A percentile compares a stretch with the other conserved stretches of the same genome.
Conservation (phyloP, 306 rosid genomes). For the Begonia fuchsioides region DNA sequence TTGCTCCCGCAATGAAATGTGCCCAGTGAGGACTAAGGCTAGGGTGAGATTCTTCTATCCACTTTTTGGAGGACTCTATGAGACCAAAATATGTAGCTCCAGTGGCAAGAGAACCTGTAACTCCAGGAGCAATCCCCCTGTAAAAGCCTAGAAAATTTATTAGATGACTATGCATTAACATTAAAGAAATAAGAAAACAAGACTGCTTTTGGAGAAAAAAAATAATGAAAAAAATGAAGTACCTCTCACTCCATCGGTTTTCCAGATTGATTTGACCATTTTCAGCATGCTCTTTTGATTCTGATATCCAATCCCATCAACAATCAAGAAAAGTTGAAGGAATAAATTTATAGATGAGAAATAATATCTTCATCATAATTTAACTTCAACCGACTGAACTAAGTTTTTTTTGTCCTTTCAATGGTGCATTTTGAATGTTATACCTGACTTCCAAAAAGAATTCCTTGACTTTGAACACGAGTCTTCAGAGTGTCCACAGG, state of each 20-base stretch:
- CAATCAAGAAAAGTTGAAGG: no score
- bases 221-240: slow-evolving; percentile 9
- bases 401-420: no score
- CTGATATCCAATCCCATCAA: slow-evolving; percentile 15
- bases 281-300: slow-evolving; percentile 53
- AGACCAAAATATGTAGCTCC: slow-evolving; percentile 93
- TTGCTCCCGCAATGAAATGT: slow-evolving; percentile 88
- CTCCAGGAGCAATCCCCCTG: slow-evolving; percentile 74
- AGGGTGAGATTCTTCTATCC: slow-evolving; percentile 82
- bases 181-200: neutral
- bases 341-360: no score
- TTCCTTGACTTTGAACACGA: slow-evolving; percentile 72
- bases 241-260: slow-evolving; percentile 66
- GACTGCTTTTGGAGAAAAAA: neutral
- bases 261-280: slow-evolving; percentile 64
- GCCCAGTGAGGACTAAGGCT: slow-evolving; percentile 77
- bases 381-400: no score
- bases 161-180: slow-evolving; percentile 6
- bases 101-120: slow-evolving; percentile 85
- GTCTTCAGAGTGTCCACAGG: slow-evolving; percentile 80
- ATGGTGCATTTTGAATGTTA: neutral
- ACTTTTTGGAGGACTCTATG: slow-evolving; percentile 77
- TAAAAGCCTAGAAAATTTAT: slow-evolving; percentile 48
- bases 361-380: no score
- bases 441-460: slow-evolving; percentile 58